phyloP scores from a whole-genome alignment of 2,329 filamentous ascomycete genomes.

The Ophiostoma novo-ulmi region DNA sequence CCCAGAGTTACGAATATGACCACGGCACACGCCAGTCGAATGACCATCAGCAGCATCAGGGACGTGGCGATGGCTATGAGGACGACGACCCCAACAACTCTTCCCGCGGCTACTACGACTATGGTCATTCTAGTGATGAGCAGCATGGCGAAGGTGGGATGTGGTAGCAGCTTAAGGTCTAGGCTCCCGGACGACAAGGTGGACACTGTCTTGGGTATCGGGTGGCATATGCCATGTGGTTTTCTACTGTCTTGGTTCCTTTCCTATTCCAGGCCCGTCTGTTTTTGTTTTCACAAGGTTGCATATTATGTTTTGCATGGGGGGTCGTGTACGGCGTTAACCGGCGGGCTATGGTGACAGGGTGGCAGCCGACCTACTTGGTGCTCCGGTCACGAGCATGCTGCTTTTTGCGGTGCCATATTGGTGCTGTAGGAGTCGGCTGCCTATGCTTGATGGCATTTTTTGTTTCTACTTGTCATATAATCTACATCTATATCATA shows the following conservation, averaged over 20 bases:
- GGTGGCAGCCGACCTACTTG: neutral
- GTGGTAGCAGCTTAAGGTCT: neutral
- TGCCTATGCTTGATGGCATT: neutral
- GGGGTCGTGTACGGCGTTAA: neutral
- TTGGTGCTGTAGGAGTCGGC: neutral
- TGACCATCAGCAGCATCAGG: slow-evolving; percentile 11
- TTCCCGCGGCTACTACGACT: slow-evolving; percentile 29
- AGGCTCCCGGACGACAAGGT: neutral
- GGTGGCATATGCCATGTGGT: neutral
- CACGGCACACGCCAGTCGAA: slow-evolving; percentile 28
- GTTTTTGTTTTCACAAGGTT: neutral
- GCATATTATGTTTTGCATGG: slow-evolving; percentile 5
- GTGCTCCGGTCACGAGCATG: neutral
- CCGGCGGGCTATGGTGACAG: neutral
- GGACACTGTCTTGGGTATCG: neutral
- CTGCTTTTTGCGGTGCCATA: neutral
- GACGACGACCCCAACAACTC: slow-evolving; percentile 5
- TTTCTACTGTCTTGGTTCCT: neutral
- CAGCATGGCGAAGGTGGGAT: slow-evolving; percentile 25
- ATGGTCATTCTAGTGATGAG: slow-evolving; percentile 26
- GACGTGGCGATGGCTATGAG: neutral
- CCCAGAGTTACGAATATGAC: slow-evolving; percentile 36
- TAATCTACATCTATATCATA: neutral
- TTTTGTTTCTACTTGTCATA: neutral
- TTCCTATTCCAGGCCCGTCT: neutral